Conservation (phyloP, 2,329 filamentous ascomycete genomes). For the Aureobasidium sp. region DNA sequence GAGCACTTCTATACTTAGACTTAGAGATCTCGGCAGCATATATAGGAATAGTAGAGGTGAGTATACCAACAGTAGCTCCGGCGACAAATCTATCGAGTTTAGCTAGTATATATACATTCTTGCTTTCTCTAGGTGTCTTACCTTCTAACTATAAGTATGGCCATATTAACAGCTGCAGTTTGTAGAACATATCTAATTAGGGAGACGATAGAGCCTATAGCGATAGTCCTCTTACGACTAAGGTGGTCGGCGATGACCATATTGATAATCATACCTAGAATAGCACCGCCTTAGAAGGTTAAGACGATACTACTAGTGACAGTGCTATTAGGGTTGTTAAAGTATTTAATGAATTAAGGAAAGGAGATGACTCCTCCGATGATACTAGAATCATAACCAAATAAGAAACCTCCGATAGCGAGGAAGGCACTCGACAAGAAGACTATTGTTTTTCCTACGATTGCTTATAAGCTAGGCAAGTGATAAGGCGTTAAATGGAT, state of each 20-base stretch:
- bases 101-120: background rate
- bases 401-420: slow-evolving; percentile 19
- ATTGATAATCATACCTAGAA: slow-evolving; percentile 18
- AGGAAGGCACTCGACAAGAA: slow-evolving; percentile 11
- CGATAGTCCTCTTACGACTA: slow-evolving; percentile 19
- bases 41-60: slow-evolving; percentile 25
- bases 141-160: slow-evolving; percentile 23
- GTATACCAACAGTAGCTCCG: slow-evolving; percentile 22
- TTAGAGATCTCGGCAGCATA: slow-evolving; percentile 28
- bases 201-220: slow-evolving; percentile 15
- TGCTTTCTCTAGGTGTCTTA: background rate
- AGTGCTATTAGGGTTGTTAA: slow-evolving; percentile 21
- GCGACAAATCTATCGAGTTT: slow-evolving; percentile 20
- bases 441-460: slow-evolving; percentile 11
- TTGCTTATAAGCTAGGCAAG: background rate
- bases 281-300: slow-evolving; percentile 30
- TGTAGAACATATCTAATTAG: slow-evolving; percentile 21
- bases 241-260: slow-evolving; percentile 17
- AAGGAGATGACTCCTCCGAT: slow-evolving; percentile 27
- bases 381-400: slow-evolving; percentile 28
- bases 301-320: slow-evolving; percentile 28
- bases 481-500: background rate
- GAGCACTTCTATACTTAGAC: slow-evolving; percentile 24
- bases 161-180: slow-evolving; percentile 20
- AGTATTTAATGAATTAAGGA: slow-evolving; percentile 23